These are phyloP conservation scores for Mimosa bimucronata DNA, from an alignment of 306 rosid species.

Conservation along the genomic window DNA sequence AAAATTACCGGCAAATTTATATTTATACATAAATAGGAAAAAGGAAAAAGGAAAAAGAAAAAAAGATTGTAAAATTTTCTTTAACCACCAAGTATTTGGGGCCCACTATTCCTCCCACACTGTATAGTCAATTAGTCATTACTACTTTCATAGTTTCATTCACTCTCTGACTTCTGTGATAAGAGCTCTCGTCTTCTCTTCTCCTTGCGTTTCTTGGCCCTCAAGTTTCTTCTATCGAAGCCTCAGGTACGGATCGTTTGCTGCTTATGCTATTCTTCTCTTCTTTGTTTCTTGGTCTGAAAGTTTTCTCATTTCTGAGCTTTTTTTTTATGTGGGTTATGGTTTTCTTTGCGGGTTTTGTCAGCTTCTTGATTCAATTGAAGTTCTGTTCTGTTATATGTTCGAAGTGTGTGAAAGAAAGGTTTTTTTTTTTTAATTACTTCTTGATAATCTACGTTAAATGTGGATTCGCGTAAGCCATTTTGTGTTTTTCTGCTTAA, in stretches of 20 bases:
- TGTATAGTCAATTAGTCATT: too few relatives aligned
- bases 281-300: not conserved
- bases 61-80: too few relatives aligned
- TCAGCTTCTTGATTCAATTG: not conserved
- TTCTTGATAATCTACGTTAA: too few relatives aligned
- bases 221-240: not conserved
- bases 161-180: too few relatives aligned
- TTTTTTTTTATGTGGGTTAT: not conserved
- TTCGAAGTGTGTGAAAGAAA: not conserved
- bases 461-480: not conserved
- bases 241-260: not conserved
- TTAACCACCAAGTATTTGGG: too few relatives aligned
- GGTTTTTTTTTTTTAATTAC: not conserved
- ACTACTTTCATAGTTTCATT: too few relatives aligned
- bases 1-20: too few relatives aligned
- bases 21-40: too few relatives aligned
- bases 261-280: not conserved
- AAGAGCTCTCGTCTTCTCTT: not conserved
- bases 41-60: too few relatives aligned
- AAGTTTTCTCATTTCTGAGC: not conserved
- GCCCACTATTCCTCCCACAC: too few relatives aligned
- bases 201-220: not conserved
- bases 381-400: not conserved
- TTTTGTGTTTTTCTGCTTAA: not conserved
- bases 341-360: not conserved